A percentile compares a stretch with the other conserved stretches of the same genome.
These are phyloP conservation scores for Hura crepitans DNA, from an alignment of 441 rosid genomes.

Conservation along the genomic window DNA sequence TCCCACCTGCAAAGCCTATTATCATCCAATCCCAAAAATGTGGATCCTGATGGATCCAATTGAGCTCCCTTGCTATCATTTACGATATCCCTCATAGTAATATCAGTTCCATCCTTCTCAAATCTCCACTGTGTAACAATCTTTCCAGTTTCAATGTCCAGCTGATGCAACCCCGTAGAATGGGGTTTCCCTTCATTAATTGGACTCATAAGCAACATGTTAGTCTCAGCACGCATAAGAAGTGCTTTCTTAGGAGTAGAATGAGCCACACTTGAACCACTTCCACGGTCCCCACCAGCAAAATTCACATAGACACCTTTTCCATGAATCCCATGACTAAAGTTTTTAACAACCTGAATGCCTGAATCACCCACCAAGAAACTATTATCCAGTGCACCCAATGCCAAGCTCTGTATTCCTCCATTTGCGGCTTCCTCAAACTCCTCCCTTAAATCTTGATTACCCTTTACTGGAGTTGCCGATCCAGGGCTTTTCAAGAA, in stretches of 20 bases:
- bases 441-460: constrained; percentile 79
- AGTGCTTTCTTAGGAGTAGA: constrained; percentile 81
- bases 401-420: constrained; percentile 89
- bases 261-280: constrained; percentile 35
- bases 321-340: constrained; percentile 87
- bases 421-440: constrained; percentile 84
- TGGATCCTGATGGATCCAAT: constrained; percentile 89
- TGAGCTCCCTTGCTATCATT: constrained; percentile 93
- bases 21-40: constrained; percentile 92
- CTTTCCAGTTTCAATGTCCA: constrained; percentile 91
- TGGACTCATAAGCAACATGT: constrained; percentile 96
- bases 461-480: constrained; percentile 48
- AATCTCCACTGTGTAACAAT: constrained; percentile 86
- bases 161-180: constrained; percentile 75
- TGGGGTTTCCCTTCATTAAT: constrained; percentile 55
- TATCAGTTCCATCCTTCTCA: constrained; percentile 89
- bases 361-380: constrained; percentile 89
- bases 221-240: constrained; percentile 94
- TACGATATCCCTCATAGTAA: constrained; percentile 82
- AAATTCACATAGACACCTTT: constrained; percentile 87
- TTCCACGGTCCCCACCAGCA: constrained; percentile 37
- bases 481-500: constrained; percentile 53
- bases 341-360: constrained; percentile 90
- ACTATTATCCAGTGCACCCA: constrained; percentile 93
- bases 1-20: constrained; percentile 97